A percentile compares a stretch with the other conserved stretches of the same genome.
phyloP scores from a whole-genome alignment of 257 asterid genomes.

The Knoxia roxburghii region DNA sequence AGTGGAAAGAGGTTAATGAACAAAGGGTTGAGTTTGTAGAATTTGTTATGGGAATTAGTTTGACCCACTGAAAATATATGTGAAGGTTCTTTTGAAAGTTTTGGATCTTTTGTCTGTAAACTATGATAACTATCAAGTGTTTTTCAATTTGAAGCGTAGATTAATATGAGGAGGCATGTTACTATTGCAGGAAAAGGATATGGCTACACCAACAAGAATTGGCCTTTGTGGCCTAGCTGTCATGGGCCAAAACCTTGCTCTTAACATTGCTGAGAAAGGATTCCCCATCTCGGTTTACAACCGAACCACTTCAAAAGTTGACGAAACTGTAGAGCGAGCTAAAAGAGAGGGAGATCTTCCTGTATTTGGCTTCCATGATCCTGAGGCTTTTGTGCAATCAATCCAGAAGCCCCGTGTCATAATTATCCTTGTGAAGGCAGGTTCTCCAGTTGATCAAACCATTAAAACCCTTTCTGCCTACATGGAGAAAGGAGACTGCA shows the following conservation, averaged over 20 bases:
- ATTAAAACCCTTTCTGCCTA: constrained; percentile 77
- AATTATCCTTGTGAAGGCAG: constrained; percentile 95
- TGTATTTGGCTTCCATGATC: constrained; percentile 74
- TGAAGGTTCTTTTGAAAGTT: neutral
- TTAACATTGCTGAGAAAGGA: constrained; percentile 97
- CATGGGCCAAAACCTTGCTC: constrained; percentile 98
- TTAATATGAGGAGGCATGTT: neutral
- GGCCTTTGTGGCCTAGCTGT: constrained; percentile 99
- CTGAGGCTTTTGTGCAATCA: constrained; percentile 73
- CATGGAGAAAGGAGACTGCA: constrained; percentile 96
- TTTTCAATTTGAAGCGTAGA: neutral
- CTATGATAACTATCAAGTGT: neutral
- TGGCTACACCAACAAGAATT: constrained; percentile 84
- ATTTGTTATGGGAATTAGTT: too few species aligned
- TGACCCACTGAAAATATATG: too few species aligned
- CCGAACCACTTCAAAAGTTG: constrained; percentile 91
- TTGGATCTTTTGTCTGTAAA: neutral
- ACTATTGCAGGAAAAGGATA: constrained; percentile 23
- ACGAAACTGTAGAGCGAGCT: constrained; percentile 88
- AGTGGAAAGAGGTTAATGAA: neutral
- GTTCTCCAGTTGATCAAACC: constrained; percentile 93
- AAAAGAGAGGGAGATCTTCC: constrained; percentile 86
- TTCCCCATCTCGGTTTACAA: constrained; percentile 96
- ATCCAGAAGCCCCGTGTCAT: constrained; percentile 93
- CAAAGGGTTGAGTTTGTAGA: neutral